Percentiles rank a stretch among this genome's conserved stretches.
Conservation (phyloP, 192 early-diverging fungal species). For the Entophlyctis helioformis region DNA sequence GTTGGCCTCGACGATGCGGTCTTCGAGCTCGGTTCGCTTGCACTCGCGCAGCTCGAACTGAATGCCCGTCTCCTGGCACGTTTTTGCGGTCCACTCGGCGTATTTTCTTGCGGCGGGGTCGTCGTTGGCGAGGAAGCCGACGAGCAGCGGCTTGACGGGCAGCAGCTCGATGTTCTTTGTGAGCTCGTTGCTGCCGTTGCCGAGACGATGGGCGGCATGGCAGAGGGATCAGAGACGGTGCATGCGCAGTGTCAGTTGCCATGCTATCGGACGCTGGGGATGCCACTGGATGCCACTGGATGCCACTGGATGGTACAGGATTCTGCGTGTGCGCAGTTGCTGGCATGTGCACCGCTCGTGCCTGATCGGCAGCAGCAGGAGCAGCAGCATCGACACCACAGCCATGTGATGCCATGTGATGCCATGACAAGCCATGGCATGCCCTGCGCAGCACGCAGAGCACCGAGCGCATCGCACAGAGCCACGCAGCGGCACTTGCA, state of each 20-base stretch:
- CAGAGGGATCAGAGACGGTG: not conserved
- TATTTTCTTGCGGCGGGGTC: conserved; percentile 84
- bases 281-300: too few relatives aligned
- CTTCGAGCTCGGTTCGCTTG: conserved; percentile 71
- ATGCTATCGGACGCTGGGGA: not conserved
- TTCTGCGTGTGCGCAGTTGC: too few relatives aligned
- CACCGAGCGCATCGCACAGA: too few relatives aligned
- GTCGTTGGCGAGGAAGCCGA: conserved; percentile 91
- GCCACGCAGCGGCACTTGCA: conserved; percentile 28
- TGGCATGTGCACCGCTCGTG: too few relatives aligned
- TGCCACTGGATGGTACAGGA: too few relatives aligned
- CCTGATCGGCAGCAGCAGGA: too few relatives aligned
- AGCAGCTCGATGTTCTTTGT: conserved; percentile 16
- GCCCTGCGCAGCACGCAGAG: too few relatives aligned
- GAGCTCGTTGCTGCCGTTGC: conserved; percentile 24
- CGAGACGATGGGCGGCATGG: not conserved
- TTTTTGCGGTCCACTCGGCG: conserved; percentile 91
- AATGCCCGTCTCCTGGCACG: conserved; percentile 79
- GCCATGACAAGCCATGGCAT: too few relatives aligned
- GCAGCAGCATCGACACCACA: too few relatives aligned
- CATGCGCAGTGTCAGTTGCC: not conserved
- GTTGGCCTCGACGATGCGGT: conserved; percentile 78
- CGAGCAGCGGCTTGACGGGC: conserved; percentile 34
- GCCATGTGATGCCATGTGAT: too few relatives aligned
- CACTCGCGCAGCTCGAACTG: conserved; percentile 83